phyloP scores from a whole-genome alignment of 495 filamentous ascomycete species.

The Beverwykella pulmonaria region DNA sequence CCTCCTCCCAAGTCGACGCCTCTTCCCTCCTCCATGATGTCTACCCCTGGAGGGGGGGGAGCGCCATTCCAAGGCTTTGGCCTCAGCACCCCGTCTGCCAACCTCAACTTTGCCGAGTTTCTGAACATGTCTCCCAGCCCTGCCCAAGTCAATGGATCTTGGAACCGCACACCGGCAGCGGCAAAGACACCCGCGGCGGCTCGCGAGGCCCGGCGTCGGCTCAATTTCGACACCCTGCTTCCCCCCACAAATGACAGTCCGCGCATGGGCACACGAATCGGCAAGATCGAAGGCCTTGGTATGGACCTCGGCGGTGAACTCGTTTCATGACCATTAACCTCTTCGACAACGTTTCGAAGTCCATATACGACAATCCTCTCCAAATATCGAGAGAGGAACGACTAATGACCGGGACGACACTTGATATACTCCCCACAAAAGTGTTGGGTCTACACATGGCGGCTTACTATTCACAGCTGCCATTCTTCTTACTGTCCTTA shows the following conservation, averaged over 20 bases:
- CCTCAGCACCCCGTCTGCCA: constrained; percentile 62
- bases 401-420: constrained; percentile 28
- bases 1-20: constrained; percentile 78
- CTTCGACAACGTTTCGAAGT: neutral
- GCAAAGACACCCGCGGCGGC: constrained; percentile 61
- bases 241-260: constrained; percentile 53
- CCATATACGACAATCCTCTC: neutral
- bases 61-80: constrained; percentile 60
- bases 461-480: neutral
- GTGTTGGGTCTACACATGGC: constrained; percentile 11
- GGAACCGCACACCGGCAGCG: constrained; percentile 54
- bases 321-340: constrained; percentile 15
- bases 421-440: constrained; percentile 5
- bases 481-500: constrained; percentile 26
- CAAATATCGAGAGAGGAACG: constrained; percentile 6
- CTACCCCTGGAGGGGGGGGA: constrained; percentile 72
- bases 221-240: constrained; percentile 69
- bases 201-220: constrained; percentile 59
- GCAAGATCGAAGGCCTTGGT: constrained; percentile 43
- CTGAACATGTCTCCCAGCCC: constrained; percentile 96
- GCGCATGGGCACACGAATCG: constrained; percentile 33
- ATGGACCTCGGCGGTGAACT: constrained; percentile 65
- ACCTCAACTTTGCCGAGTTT: constrained; percentile 95
- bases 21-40: constrained; percentile 84
- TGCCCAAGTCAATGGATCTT: constrained; percentile 70